Evolutionary conservation across 495 filamentous ascomycete species (phyloP).

Genomic region (Aspergillus taichungensis): DNA sequence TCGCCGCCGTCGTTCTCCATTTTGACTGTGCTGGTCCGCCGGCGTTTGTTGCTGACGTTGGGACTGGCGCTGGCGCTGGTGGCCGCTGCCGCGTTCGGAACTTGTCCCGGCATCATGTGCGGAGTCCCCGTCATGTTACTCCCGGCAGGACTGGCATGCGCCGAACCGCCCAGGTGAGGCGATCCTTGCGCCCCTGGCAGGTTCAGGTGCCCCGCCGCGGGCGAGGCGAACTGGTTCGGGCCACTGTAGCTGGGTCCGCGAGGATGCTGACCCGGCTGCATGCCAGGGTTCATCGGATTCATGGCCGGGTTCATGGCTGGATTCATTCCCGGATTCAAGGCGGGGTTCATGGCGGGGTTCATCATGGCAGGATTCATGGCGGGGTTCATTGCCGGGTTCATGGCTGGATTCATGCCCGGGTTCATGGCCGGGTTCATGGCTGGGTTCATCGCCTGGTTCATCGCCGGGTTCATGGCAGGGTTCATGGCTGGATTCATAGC

Average conservation of each 20-base stretch:
- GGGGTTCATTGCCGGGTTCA: too few species aligned
- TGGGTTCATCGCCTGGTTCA: too few species aligned
- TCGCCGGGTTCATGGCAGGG: background rate
- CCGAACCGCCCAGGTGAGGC: conserved; percentile 37
- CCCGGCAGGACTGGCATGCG: conserved; percentile 39
- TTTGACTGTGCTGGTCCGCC: conserved; percentile 70
- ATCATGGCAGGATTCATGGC: conserved; percentile 8
- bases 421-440: conserved; percentile 11
- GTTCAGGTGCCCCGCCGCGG: conserved; percentile 40
- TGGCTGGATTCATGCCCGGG: conserved; percentile 15
- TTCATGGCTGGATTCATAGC: conserved; percentile 9
- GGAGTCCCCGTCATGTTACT: conserved; percentile 34
- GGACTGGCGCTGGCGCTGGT: conserved; percentile 82
- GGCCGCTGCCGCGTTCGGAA: conserved; percentile 51
- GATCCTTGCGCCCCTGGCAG: conserved; percentile 37
- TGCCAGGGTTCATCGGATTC: conserved; percentile 22
- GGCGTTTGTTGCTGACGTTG: conserved; percentile 66
- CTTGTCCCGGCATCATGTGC: conserved; percentile 66
- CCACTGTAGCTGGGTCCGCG: conserved; percentile 28
- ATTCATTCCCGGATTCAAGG: conserved; percentile 1
- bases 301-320: conserved; percentile 11
- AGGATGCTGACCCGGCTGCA: conserved; percentile 4
- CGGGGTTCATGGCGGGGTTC: conserved; percentile 1
- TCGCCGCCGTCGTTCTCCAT: conserved; percentile 54
- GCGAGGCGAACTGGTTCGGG: conserved; percentile 44